Evolutionary conservation across 352 stramenopile genomes (phyloP).

Genomic region (Pythium rishiriense): DNA sequence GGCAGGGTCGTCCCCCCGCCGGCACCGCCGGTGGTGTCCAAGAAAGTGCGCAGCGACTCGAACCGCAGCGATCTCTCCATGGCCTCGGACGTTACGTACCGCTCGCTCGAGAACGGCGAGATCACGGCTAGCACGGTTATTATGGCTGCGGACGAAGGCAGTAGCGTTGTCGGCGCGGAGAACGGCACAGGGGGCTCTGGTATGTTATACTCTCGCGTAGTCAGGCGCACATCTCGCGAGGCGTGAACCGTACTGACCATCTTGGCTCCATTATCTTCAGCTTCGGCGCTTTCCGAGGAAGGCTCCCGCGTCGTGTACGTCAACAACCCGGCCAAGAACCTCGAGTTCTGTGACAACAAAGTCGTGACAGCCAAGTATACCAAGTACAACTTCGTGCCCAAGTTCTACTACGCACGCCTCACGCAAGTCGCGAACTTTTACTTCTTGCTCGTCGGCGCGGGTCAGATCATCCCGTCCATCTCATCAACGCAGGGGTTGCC

Average conservation of each 20-base stretch:
- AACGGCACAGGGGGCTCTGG: not conserved
- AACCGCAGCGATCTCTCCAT: slow-evolving; percentile 43
- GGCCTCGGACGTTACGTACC: slow-evolving; percentile 47
- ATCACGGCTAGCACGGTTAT: slow-evolving; percentile 24
- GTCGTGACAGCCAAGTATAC: slow-evolving; percentile 88
- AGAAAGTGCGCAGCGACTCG: slow-evolving; percentile 31
- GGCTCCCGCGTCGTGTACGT: slow-evolving; percentile 74
- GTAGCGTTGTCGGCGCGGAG: slow-evolving; percentile 1
- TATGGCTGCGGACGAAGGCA: slow-evolving; percentile 5
- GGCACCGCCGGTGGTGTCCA: slow-evolving; percentile 1
- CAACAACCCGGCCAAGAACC: slow-evolving; percentile 63
- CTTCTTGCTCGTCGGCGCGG: slow-evolving; percentile 85
- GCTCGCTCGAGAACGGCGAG: slow-evolving; percentile 44
- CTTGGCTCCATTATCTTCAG: not conserved
- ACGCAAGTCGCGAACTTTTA: slow-evolving; percentile 90
- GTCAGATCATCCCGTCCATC: slow-evolving; percentile 85
- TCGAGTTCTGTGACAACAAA: slow-evolving; percentile 77
- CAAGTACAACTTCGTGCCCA: slow-evolving; percentile 83
- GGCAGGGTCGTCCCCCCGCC: slow-evolving; percentile 11
- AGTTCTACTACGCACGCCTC: slow-evolving; percentile 83
- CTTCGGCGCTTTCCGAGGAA: slow-evolving; percentile 34
- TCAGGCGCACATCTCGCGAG: too few species aligned
- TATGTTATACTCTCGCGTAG: not conserved
- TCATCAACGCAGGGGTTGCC: slow-evolving; percentile 83
- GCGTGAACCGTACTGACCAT: not conserved